Percentiles rank a stretch among this genome's conserved stretches.
These are phyloP conservation scores for Suillus subalutaceus DNA, from an alignment of 768 basidiomycete genomes.

Conservation along the genomic window DNA sequence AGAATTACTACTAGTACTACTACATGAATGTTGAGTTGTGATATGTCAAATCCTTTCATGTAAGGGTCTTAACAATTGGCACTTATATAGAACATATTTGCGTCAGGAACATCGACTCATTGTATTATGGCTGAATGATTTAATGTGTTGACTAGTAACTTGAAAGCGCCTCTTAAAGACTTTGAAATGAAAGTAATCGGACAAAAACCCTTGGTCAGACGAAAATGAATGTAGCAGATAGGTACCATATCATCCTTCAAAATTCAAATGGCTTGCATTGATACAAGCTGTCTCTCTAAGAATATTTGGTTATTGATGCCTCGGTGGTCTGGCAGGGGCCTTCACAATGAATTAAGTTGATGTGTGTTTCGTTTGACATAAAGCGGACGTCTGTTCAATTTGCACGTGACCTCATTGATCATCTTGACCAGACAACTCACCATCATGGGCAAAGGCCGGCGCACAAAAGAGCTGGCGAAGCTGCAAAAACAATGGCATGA, in stretches of 20 bases:
- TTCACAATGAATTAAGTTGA: neutral
- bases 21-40: too few species aligned
- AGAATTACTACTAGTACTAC: too few species aligned
- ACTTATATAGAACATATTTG: neutral
- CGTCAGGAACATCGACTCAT: neutral
- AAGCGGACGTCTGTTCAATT: too few species aligned
- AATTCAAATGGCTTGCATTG: too few species aligned
- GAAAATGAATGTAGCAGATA: neutral
- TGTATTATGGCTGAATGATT: neutral
- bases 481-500: neutral
- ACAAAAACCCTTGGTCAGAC: neutral
- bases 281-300: too few species aligned
- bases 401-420: too few species aligned
- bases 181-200: too few species aligned
- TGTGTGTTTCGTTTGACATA: too few species aligned
- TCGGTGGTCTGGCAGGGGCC: too few species aligned
- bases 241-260: too few species aligned
- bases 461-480: neutral
- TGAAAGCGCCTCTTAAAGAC: too few species aligned
- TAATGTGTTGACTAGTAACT: neutral
- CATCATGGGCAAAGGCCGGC: neutral
- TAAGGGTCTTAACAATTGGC: neutral
- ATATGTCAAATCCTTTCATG: neutral
- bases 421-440: neutral
- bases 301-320: neutral